These are phyloP conservation scores for Sequoiadendron giganteum DNA, from an alignment of 75 land plant species.

Conservation along the genomic window DNA sequence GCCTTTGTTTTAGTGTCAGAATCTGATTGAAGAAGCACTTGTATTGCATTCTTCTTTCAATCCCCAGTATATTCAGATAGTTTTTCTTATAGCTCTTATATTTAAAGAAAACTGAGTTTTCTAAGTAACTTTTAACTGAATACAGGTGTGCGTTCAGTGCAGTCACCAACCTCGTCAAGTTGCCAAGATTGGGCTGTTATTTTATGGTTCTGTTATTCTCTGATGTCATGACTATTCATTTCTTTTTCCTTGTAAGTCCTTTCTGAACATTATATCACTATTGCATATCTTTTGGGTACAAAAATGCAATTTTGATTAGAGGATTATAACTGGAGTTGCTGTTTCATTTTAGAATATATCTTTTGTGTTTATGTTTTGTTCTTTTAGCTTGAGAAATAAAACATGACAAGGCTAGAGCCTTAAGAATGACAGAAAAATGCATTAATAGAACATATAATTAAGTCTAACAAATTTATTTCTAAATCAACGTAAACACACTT, in stretches of 20 bases:
- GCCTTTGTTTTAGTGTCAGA: not conserved
- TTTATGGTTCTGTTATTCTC: constrained; percentile 84
- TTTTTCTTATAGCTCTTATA: constrained; percentile 7
- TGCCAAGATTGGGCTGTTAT: constrained; percentile 90
- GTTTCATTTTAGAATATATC: not conserved
- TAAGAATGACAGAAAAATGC: not conserved
- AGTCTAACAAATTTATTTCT: not conserved
- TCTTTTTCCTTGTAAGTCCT: constrained; percentile 89
- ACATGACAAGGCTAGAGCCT: not conserved
- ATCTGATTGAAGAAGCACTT: not conserved
- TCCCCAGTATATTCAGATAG: not conserved
- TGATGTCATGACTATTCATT: constrained; percentile 97
- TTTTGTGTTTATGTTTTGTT: not conserved
- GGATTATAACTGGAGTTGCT: not conserved
- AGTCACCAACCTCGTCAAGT: constrained; percentile 58
- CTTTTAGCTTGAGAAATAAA: not conserved
- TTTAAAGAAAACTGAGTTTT: not conserved
- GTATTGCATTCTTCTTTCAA: not conserved
- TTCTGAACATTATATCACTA: not conserved
- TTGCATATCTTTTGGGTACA: not conserved
- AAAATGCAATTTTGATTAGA: not conserved
- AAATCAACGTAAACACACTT: not conserved
- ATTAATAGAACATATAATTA: not conserved
- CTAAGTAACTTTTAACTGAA: not conserved
- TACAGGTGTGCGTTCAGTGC: constrained; percentile 93